These are phyloP conservation scores for Solanum paucissectum DNA, from an alignment of 257 asterid species.

Conservation along the genomic window DNA sequence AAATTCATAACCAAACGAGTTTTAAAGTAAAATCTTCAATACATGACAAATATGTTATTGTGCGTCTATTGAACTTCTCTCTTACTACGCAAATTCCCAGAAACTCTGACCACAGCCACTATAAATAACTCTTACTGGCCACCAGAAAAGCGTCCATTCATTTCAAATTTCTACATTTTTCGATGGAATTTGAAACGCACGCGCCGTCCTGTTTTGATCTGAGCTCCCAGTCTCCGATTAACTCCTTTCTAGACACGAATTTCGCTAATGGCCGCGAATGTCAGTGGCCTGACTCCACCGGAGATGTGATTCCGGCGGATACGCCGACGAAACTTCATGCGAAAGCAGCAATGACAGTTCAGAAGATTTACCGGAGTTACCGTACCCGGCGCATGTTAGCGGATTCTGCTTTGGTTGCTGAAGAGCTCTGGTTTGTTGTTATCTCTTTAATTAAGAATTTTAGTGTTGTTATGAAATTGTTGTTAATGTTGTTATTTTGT, in stretches of 20 bases:
- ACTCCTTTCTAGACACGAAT: constrained; percentile 3
- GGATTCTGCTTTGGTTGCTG: constrained; percentile 91
- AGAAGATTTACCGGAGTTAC: constrained; percentile 82
- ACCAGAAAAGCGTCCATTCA: not conserved
- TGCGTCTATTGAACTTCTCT: not conserved
- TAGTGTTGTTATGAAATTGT: not conserved
- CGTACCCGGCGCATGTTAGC: constrained; percentile 97
- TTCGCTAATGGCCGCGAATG: not conserved
- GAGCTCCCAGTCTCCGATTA: constrained; percentile 10
- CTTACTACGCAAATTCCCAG: not conserved
- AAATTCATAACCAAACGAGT: accelerated
- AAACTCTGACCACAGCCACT: not conserved
- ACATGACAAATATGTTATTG: not conserved
- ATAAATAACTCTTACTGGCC: not conserved
- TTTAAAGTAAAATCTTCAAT: too few species aligned
- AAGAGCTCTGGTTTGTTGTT: constrained; percentile 57
- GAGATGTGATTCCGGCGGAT: constrained; percentile 9
- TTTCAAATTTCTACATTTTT: not conserved
- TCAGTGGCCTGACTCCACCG: constrained; percentile 3
- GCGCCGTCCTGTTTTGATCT: constrained; percentile 30
- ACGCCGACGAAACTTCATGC: constrained; percentile 11
- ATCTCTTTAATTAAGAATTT: not conserved
- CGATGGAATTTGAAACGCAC: constrained; percentile 57
- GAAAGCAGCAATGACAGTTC: constrained; percentile 69
- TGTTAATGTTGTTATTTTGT: not conserved